Evolutionary conservation across 176 grass and related monocot genomes (phyloP).

Genomic region (Eragrostis nindensis): DNA sequence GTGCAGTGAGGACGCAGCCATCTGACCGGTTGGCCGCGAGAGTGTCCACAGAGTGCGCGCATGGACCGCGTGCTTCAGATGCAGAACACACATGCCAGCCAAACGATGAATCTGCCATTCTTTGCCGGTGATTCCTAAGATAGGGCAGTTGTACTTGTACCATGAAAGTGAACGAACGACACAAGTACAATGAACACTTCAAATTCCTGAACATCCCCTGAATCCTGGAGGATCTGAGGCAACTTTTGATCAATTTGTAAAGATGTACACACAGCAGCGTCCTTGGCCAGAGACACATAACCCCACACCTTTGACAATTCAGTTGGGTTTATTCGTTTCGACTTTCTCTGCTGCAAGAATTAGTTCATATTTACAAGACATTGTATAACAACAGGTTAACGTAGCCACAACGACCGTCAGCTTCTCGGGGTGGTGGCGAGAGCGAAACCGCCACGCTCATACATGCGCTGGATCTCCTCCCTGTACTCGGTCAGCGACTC

Average conservation of each 20-base stretch:
- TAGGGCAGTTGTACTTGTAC: background rate
- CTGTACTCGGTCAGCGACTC: slow-evolving; percentile 80
- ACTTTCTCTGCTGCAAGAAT: slow-evolving; percentile 40
- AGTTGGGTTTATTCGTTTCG: slow-evolving; percentile 23
- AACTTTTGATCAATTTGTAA: slow-evolving; percentile 8
- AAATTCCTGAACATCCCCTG: background rate
- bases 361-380: slow-evolving; percentile 67
- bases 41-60: background rate
- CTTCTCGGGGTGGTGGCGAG: slow-evolving; percentile 55
- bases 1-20: too few relatives aligned
- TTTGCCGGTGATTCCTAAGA: background rate
- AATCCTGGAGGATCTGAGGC: background rate
- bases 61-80: background rate
- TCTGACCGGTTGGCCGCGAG: too few relatives aligned
- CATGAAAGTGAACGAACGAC: background rate
- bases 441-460: slow-evolving; percentile 64
- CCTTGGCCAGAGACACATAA: slow-evolving; percentile 1
- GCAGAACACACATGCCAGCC: background rate
- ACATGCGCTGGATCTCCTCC: slow-evolving; percentile 99
- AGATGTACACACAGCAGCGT: slow-evolving; percentile 29
- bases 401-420: slow-evolving; percentile 6
- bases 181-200: background rate
- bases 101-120: background rate
- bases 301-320: slow-evolving; percentile 30
- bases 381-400: slow-evolving; percentile 57